These are phyloP conservation scores for Musa troglodytarum DNA, from an alignment of 176 grass and related monocot genomes.

Conservation along the genomic window DNA sequence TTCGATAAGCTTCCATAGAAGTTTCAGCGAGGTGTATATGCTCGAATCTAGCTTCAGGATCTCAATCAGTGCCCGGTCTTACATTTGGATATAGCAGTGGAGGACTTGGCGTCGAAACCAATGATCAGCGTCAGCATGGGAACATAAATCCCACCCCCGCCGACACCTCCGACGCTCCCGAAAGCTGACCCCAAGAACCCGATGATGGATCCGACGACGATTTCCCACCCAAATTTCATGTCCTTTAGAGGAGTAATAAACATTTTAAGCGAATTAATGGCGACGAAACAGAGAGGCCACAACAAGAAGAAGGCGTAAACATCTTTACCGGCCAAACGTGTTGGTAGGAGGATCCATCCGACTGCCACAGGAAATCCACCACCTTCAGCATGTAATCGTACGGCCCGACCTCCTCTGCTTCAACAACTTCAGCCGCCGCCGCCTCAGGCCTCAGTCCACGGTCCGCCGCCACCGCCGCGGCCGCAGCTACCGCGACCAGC, in stretches of 20 bases:
- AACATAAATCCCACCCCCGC: conserved; percentile 26
- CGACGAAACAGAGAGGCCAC: background rate
- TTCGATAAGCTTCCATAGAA: background rate
- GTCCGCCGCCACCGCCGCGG: background rate
- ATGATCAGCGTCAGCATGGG: conserved; percentile 29
- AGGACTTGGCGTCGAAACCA: conserved; percentile 25
- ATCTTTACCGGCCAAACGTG: conserved; percentile 24
- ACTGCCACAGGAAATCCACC: conserved; percentile 38
- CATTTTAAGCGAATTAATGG: background rate
- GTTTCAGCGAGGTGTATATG: background rate
- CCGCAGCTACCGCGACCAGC: background rate
- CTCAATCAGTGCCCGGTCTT: background rate
- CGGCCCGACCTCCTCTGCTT: background rate
- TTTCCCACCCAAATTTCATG: conserved; percentile 27
- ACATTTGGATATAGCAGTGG: conserved; percentile 28
- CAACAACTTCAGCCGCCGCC: background rate
- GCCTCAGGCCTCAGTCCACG: background rate
- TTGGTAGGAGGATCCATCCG: conserved; percentile 18
- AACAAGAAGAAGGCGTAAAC: background rate
- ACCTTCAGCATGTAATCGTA: conserved; percentile 33
- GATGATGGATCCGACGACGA: conserved; percentile 20
- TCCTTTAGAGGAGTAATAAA: conserved; percentile 2
- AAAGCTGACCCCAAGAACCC: conserved; percentile 24
- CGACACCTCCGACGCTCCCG: conserved; percentile 24
- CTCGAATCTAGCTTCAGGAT: background rate